A percentile compares a stretch with the other conserved stretches of the same genome.
Conservation (phyloP, 1,284 basidiomycete species). For the Sutorius eximius region DNA sequence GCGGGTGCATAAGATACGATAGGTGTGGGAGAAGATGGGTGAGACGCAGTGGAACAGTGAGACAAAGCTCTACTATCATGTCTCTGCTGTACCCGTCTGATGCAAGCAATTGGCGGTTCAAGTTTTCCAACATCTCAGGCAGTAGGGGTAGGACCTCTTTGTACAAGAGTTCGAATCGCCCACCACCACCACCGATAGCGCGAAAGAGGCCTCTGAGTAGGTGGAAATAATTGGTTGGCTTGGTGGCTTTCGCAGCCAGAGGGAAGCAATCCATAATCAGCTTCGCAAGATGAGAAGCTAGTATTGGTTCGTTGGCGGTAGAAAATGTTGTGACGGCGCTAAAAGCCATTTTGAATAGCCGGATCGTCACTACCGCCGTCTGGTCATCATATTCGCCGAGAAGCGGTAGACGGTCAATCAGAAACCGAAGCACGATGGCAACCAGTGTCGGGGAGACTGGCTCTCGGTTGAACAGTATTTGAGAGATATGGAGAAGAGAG, state of each 20-base stretch:
- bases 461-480: slow-evolving; percentile 85
- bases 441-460: slow-evolving; percentile 87
- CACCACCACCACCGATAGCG: slow-evolving; percentile 93
- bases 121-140: slow-evolving; percentile 94
- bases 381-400: slow-evolving; percentile 87
- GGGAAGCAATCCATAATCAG: slow-evolving; percentile 98
- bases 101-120: slow-evolving; percentile 87
- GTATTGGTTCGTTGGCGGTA: slow-evolving; percentile 82
- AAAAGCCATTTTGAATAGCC: slow-evolving; percentile 97
- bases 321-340: slow-evolving; percentile 84
- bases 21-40: slow-evolving; percentile 97
- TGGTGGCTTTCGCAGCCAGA: slow-evolving; percentile 87
- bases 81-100: slow-evolving; percentile 79
- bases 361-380: slow-evolving; percentile 78
- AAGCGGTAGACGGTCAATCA: slow-evolving; percentile 80
- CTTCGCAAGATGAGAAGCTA: slow-evolving; percentile 91
- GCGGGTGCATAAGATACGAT: slow-evolving; percentile 94
- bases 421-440: slow-evolving; percentile 87
- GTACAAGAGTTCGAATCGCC: slow-evolving; percentile 93
- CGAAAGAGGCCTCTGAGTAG: slow-evolving; percentile 95
- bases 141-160: slow-evolving; percentile 96
- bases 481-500: slow-evolving; percentile 83
- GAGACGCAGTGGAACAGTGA: slow-evolving; percentile 94
- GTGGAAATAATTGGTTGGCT: slow-evolving; percentile 92
- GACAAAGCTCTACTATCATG: slow-evolving; percentile 95